Evolutionary conservation across 1,284 basidiomycete genomes (phyloP), one percentile per base, ranked within the genome.

Genomic region (Cutaneotrichosporon sp.): DNA sequence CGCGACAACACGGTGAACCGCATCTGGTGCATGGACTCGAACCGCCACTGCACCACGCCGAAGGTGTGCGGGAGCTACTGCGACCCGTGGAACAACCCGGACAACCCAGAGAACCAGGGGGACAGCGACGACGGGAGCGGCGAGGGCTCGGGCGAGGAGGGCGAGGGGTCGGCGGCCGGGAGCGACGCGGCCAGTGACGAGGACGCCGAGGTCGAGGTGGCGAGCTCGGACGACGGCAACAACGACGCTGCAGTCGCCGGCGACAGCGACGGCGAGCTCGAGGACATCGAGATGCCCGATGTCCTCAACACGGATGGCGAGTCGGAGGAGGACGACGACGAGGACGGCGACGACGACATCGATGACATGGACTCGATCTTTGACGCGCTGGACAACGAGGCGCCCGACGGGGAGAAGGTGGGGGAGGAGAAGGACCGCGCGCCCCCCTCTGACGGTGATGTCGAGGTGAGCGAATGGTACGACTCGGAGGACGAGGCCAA

Each of bases 41-140:
- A 52, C 36, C 59, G 63, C 24, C 4, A 49, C 22, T 64, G 63
- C 45, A 47, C 53, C 1, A 45, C 34, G 7, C 52, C 57, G 0
- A 38, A 46, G 9, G 8, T 36, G 2, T 64, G 63, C 49, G 27
- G 24, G 24, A n/a, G 9, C 3, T 58, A 45, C 53, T 60, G 53
- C 53, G 25, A 43, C 20, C 18, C 36, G 38, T 29, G 24, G 46
- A 64, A 64, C 25, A n/a, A 38, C 16, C 53, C 56, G 3, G 29
- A 34, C 20, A 33, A 31, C 7, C 11, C 13, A 8, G 31, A 36
- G 4, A 25, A 27, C 22, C 25, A 36, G 16, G 42, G 50, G n/a
- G n/a, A n/a, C 42, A 29, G 14, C 27, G 38, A 54, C 36, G 25
- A 27, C 11, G 52, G 43, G 11, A 29, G 10, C 1, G 36, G 22